These are phyloP conservation scores for Adansonia grandidieri DNA, from an alignment of 441 rosid species.

Conservation along the genomic window DNA sequence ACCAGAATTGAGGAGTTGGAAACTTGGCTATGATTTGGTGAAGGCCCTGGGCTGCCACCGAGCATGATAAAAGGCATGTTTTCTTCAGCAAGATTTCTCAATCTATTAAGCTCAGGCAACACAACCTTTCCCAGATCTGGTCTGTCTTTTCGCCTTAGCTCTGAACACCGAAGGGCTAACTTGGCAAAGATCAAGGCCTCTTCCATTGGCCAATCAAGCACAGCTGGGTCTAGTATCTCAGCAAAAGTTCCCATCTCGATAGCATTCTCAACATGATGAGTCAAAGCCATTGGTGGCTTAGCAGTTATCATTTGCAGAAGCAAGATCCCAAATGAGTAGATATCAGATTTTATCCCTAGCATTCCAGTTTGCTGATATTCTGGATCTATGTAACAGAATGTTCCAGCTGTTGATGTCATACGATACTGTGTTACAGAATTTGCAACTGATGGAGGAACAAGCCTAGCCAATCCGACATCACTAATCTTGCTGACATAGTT, in stretches of 20 bases:
- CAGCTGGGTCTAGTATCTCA: constrained; percentile 55
- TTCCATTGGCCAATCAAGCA: constrained; percentile 76
- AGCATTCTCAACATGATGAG: constrained; percentile 62
- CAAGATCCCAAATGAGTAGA: constrained; percentile 78
- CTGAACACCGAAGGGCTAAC: constrained; percentile 70
- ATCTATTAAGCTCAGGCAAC: constrained; percentile 68
- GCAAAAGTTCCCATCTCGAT: constrained; percentile 62
- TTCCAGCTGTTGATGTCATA: constrained; percentile 89
- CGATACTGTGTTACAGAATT: constrained; percentile 69
- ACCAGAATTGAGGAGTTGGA: constrained; percentile 45
- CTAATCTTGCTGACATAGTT: constrained; percentile 86
- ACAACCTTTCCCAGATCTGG: constrained; percentile 71
- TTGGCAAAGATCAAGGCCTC: constrained; percentile 62
- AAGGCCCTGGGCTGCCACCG: constrained; percentile 31
- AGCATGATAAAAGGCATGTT: constrained; percentile 38
- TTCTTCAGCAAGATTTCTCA: constrained; percentile 63
- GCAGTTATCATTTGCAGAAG: constrained; percentile 82
- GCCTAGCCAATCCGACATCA: constrained; percentile 87
- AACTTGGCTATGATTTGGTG: constrained; percentile 42
- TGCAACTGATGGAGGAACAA: constrained; percentile 81
- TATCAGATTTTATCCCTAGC: constrained; percentile 81
- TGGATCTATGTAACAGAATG: constrained; percentile 90
- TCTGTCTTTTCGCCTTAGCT: constrained; percentile 77
- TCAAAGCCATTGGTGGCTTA: constrained; percentile 85
- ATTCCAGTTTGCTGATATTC: constrained; percentile 91